phyloP scores from a whole-genome alignment of 306 rosid genomes.

The Trichosanthes truncata region DNA sequence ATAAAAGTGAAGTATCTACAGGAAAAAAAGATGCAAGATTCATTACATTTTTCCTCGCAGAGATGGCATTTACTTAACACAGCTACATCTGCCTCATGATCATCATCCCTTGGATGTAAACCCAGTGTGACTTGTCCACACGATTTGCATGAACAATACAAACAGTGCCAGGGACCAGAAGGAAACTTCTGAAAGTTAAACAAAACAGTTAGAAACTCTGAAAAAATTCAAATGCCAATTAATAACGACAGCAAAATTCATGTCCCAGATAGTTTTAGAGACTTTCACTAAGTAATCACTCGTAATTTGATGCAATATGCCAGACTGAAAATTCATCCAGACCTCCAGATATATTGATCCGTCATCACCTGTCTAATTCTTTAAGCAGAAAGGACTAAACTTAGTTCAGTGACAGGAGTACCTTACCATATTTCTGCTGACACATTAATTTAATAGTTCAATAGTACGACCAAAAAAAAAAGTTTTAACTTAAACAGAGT shows the following conservation, averaged over 20 bases:
- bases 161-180: slow-evolving; percentile 86
- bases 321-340: background rate
- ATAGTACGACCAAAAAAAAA: background rate
- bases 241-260: background rate
- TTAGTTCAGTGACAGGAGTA: background rate
- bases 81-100: slow-evolving; percentile 23
- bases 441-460: background rate
- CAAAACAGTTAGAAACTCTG: slow-evolving; percentile 10
- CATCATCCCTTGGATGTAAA: slow-evolving; percentile 21
- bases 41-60: slow-evolving; percentile 78
- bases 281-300: background rate
- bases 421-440: background rate
- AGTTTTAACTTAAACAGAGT: background rate
- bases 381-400: background rate
- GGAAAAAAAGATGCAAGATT: background rate
- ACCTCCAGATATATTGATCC: background rate
- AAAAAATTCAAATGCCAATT: background rate
- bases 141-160: slow-evolving; percentile 85
- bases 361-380: background rate
- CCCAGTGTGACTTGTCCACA: slow-evolving; percentile 48
- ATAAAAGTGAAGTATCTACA: background rate
- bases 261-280: background rate
- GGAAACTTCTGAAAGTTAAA: slow-evolving; percentile 65
- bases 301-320: background rate
- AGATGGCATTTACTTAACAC: slow-evolving; percentile 43